These are phyloP conservation scores for Globisporangium paddicum DNA, from an alignment of 352 stramenopile genomes.

Conservation along the genomic window DNA sequence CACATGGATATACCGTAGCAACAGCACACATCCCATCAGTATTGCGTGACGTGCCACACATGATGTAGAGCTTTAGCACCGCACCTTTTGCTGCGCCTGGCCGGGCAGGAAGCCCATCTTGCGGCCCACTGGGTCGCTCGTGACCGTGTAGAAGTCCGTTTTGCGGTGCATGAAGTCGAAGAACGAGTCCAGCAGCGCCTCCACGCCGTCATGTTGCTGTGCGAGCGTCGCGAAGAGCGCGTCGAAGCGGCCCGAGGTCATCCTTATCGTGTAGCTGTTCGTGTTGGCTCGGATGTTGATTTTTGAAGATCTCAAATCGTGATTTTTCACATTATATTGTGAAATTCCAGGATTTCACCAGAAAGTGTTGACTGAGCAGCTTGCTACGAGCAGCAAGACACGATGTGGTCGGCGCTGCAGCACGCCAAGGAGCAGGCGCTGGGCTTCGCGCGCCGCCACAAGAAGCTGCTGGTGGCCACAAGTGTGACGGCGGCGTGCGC, in stretches of 20 bases:
- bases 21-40: neutral
- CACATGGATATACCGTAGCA: neutral
- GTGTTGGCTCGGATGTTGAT: neutral
- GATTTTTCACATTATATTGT: neutral
- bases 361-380: slow-evolving; percentile 1
- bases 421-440: slow-evolving; percentile 44
- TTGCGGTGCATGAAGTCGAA: slow-evolving; percentile 98
- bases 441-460: slow-evolving; percentile 66
- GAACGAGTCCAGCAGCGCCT: slow-evolving; percentile 95
- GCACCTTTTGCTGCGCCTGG: slow-evolving; percentile 52
- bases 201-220: slow-evolving; percentile 93
- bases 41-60: neutral
- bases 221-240: slow-evolving; percentile 93
- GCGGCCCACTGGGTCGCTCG: slow-evolving; percentile 33
- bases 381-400: slow-evolving; percentile 1
- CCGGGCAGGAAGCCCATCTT: slow-evolving; percentile 66
- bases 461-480: slow-evolving; percentile 50
- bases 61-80: neutral
- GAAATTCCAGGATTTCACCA: too few species aligned
- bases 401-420: slow-evolving; percentile 70
- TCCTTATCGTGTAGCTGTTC: slow-evolving; percentile 22
- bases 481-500: slow-evolving; percentile 43
- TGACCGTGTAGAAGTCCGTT: slow-evolving; percentile 95
- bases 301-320: too few species aligned
- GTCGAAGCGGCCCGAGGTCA: slow-evolving; percentile 37